phyloP scores from a whole-genome alignment of 2,329 filamentous ascomycete species.

The Pseudogymnoascus sp. region DNA sequence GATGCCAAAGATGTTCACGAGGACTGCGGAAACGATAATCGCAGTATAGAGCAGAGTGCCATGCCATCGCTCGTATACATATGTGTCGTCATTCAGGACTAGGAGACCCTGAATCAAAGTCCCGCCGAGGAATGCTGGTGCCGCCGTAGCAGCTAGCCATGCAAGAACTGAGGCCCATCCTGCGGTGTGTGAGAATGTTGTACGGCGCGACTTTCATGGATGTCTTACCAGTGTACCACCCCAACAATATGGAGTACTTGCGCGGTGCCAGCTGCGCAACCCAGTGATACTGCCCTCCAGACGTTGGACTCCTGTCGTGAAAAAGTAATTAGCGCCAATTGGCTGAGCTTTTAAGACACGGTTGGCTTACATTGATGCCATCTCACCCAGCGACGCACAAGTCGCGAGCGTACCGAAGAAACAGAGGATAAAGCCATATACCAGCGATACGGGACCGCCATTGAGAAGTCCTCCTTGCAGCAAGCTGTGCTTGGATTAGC shows the following conservation, averaged over 20 bases:
- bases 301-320: slow-evolving; percentile 14
- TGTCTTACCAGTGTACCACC: slow-evolving; percentile 31
- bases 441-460: slow-evolving; percentile 43
- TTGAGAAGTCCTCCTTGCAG: slow-evolving; percentile 25
- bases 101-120: slow-evolving; percentile 41
- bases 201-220: background rate
- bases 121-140: slow-evolving; percentile 36
- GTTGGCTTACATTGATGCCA: slow-evolving; percentile 19
- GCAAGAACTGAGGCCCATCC: slow-evolving; percentile 41
- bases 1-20: slow-evolving; percentile 43
- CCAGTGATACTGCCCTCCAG: slow-evolving; percentile 53
- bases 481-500: slow-evolving; percentile 5
- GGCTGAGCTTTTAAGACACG: slow-evolving; percentile 18
- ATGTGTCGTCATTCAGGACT: slow-evolving; percentile 33
- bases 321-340: background rate
- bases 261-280: slow-evolving; percentile 44
- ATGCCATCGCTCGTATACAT: slow-evolving; percentile 37
- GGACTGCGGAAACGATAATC: slow-evolving; percentile 36
- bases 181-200: slow-evolving; percentile 25
- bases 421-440: slow-evolving; percentile 42
- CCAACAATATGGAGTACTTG: slow-evolving; percentile 42
- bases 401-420: slow-evolving; percentile 39
- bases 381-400: slow-evolving; percentile 33
- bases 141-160: slow-evolving; percentile 32
- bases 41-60: slow-evolving; percentile 42